phyloP scores from a whole-genome alignment of 2,329 filamentous ascomycete genomes.

The Stagonosporopsis cucurbitacearum region DNA sequence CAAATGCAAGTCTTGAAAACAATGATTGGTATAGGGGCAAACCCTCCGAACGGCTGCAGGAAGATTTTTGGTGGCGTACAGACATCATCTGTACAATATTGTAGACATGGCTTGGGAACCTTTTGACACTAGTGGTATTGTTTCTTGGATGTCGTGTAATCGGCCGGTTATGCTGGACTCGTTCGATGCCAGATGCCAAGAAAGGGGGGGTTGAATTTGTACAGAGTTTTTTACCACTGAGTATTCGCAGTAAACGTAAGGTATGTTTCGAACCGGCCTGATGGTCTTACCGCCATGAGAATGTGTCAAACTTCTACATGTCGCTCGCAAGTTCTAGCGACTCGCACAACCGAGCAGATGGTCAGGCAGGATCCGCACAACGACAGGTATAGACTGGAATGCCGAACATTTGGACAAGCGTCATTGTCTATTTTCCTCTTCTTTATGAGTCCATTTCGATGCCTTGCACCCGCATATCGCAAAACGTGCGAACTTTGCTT shows the following conservation, averaged over 20 bases:
- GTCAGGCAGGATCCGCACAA: not conserved
- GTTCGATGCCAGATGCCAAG: not conserved
- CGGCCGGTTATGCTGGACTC: not conserved
- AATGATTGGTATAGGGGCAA: not conserved
- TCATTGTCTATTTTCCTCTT: not conserved
- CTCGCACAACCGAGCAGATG: not conserved
- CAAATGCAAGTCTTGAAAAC: not conserved
- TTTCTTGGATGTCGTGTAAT: not conserved
- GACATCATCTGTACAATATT: not conserved
- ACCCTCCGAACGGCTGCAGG: not conserved
- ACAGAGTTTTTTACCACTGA: no score
- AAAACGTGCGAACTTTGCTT: not conserved
- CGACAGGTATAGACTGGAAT: not conserved
- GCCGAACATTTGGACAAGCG: not conserved
- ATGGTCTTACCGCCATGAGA: not conserved
- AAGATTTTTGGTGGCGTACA: not conserved
- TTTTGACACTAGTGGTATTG: not conserved
- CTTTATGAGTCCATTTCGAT: not conserved
- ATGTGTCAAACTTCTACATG: not conserved
- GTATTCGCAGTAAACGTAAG: not conserved
- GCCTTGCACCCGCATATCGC: not conserved
- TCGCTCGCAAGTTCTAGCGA: not conserved
- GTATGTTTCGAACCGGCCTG: not conserved
- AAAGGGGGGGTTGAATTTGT: no score
- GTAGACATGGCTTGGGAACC: not conserved